Evolutionary conservation across 148 eudicot genomes (phyloP).

Genomic region (Amaranthus palmeri): DNA sequence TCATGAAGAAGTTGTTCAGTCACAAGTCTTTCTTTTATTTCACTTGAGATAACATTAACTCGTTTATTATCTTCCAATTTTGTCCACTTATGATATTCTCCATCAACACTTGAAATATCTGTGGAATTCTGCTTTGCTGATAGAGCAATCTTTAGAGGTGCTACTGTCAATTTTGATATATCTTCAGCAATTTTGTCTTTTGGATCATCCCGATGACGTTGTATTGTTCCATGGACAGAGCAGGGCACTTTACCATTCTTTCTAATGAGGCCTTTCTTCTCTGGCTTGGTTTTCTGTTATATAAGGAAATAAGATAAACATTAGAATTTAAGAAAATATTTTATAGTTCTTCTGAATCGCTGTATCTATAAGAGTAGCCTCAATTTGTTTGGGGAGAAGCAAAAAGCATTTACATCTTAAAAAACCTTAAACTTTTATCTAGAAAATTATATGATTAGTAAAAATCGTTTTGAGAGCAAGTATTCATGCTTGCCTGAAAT

Average conservation of each 20-base stretch:
- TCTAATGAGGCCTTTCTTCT: slow-evolving; percentile 31
- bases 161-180: slow-evolving; percentile 30
- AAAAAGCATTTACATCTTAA: not conserved
- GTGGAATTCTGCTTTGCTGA: slow-evolving; percentile 19
- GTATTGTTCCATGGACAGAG: slow-evolving; percentile 23
- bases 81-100: slow-evolving; percentile 26
- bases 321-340: not conserved
- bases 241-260: slow-evolving; percentile 45
- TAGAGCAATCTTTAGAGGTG: slow-evolving; percentile 24
- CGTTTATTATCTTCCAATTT: slow-evolving; percentile 19
- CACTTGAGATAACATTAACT: slow-evolving; percentile 21
- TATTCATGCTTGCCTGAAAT: slow-evolving; percentile 36
- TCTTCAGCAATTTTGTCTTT: slow-evolving; percentile 36
- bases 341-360: not conserved
- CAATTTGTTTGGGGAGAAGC: too few species aligned
- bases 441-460: not conserved
- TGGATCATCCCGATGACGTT: slow-evolving; percentile 23
- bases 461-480: not conserved
- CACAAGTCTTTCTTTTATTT: slow-evolving; percentile 16
- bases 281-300: slow-evolving; percentile 46
- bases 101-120: slow-evolving; percentile 22
- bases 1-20: slow-evolving; percentile 25
- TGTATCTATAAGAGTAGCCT: not conserved
- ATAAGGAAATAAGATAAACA: slow-evolving; percentile 2
- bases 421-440: not conserved